Base-by-base conservation (phyloP, 495 filamentous ascomycete species). In the Trichoderma orchidacearum region DNA sequence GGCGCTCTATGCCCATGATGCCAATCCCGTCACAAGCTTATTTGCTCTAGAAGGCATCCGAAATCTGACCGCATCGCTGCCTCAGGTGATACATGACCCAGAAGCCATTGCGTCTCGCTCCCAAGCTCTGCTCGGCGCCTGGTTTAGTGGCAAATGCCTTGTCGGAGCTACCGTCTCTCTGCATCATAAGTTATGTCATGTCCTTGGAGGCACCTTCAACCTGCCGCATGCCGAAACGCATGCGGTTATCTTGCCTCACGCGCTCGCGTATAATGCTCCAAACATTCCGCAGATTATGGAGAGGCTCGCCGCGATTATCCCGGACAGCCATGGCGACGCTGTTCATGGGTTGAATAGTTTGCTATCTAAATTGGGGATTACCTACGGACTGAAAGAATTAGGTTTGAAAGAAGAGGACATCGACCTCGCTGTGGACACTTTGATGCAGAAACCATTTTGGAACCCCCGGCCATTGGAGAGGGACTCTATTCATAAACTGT, bases 151-250 rank as follows among this genome's bases (percentile, higher is more conserved):
- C 18, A 71, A 70, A 28, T 82, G 80, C 54, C 68, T 82, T 0
- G 80, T 79, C 21, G 75, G 72, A 58, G 79, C 82, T n/a, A 78
- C 77, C 35, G 82, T 85, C 78, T 72, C 79, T n/a, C 73, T 85
- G 21, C 81, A 85, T 61, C 81, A 84, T 63, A 85, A 84, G 60
- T 73, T 85, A 23, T 83, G 79, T 66, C 81, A 85, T 63, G 81
- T 80, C 4, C 73, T 84, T 6, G 81, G 81, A 6, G 81, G 81
- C 7, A 77, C 75, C 64, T 83, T 85, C 68, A 80, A 81, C 55
- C 73, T 85, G 12, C 81, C 81, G 1, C 81, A 85, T 54, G 79
- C 81, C 1, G 81, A 84, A 59, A 83, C 80, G 5, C 81, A 85
- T 62, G 83, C 80, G 0, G 80, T 81, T 30, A 76, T 84, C 0